Base-by-base conservation (phyloP, 768 basidiomycete genomes). In the Termitomyces sp. region DNA sequence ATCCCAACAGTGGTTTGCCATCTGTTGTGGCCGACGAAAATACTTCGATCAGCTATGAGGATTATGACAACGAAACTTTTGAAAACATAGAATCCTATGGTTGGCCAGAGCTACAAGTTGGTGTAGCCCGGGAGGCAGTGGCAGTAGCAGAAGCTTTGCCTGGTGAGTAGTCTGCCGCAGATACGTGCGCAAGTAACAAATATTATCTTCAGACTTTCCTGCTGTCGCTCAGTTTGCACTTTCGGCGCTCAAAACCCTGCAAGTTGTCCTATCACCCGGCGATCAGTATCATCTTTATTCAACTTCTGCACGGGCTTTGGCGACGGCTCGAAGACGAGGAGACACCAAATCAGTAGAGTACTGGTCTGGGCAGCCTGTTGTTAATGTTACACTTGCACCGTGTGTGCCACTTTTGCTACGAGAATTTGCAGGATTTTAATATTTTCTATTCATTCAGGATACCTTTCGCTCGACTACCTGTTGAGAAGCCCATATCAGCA, bases 81-180 rank as follows among this genome's bases (percentile, higher is more conserved):
- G 71, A 73, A 19, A 68, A 73, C 31, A 75, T 71, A 25, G 83
- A 85, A 60, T 71, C 81, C 5, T 91, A 86, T 67, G 97, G 97
- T 4, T 98, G 96, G 96, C 89, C 95, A 3, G 92, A 95, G 68
- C 75, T 99, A 40, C 96, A 97, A 74, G 83, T 98, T 17, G 94
- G 93, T 23, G 85, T 95, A n/a, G 79, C 98, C 21, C 83, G 93
- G 37, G 97, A 98, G 68, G 92, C 94, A 0, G 86, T 98, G 21
- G 87, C 90, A 0, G 86, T 98, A 3, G 91, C 93, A 1, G 93
- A 98, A 70, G 85, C 92, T 14, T 74, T 99, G 23, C 94, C 96
- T 56, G 94, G 95, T 92, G 59, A 53, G 80, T 47, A 19, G 27
- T 23, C n/a, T 48, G 19, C 40, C 53, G 35, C 25, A 42, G 50